phyloP scores from a whole-genome alignment of 164 flowering plant genomes.

The Liriodendron chinense region DNA sequence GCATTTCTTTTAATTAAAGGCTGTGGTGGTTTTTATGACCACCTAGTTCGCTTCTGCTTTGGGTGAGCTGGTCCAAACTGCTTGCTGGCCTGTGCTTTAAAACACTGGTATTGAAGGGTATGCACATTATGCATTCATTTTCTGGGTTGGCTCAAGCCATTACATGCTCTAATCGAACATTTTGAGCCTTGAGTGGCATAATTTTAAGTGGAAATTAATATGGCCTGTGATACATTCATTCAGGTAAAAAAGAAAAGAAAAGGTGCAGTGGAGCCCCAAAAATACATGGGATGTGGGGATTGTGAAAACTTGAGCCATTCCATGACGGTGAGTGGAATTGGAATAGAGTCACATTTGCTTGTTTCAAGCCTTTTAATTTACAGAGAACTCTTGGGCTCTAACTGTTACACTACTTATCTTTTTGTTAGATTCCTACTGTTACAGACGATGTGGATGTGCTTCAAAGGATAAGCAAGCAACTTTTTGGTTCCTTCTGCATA shows the following conservation, averaged over 20 bases:
- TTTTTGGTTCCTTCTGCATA: slow-evolving; percentile 65
- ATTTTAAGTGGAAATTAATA: not conserved
- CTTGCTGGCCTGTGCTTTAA: no score
- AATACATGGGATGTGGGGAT: slow-evolving; percentile 92
- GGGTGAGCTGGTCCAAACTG: no score
- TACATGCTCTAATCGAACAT: no score
- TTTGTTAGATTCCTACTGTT: slow-evolving; percentile 74
- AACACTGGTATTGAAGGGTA: no score
- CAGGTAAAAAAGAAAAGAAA: slow-evolving; percentile 85
- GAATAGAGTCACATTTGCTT: not conserved
- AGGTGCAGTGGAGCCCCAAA: slow-evolving; percentile 79
- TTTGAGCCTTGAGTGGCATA: no score
- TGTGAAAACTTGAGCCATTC: slow-evolving; percentile 95
- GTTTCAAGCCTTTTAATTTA: not conserved
- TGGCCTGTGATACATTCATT: slow-evolving; percentile 6
- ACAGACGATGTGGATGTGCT: slow-evolving; percentile 80
- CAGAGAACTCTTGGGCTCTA: slow-evolving; percentile 4
- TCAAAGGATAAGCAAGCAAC: slow-evolving; percentile 73
- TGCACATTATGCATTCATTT: no score
- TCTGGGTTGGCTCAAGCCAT: no score
- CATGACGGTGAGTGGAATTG: slow-evolving; percentile 48
- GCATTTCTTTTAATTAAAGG: no score
- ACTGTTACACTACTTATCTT: not conserved
- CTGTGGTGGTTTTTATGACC: no score
- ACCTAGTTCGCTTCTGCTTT: no score